phyloP scores from a whole-genome alignment of 306 rosid species.

The Cucurbita pepo region DNA sequence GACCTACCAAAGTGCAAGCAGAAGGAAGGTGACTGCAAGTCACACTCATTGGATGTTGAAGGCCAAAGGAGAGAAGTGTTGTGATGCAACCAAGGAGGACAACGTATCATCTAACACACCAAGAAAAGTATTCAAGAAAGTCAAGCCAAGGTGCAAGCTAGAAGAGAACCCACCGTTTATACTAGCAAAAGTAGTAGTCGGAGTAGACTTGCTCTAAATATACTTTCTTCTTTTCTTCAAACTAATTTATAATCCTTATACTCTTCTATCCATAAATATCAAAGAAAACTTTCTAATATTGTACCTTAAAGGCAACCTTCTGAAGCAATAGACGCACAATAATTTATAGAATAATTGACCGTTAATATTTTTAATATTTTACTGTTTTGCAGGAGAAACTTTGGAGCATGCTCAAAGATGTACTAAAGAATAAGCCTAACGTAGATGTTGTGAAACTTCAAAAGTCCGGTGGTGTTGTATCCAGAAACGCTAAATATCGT shows the following conservation, averaged over 20 bases:
- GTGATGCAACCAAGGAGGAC: no score
- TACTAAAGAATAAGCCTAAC: constrained; percentile 52
- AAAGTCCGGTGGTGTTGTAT: constrained; percentile 92
- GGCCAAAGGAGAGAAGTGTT: no score
- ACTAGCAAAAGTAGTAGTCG: not conserved
- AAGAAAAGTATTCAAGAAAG: no score
- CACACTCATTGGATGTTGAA: no score
- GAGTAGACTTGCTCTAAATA: not conserved
- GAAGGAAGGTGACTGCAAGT: no score
- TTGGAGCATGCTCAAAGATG: constrained; percentile 83
- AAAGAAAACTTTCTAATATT: not conserved
- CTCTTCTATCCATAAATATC: not conserved
- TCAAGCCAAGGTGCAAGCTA: no score
- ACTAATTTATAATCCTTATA: not conserved
- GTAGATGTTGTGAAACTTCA: constrained; percentile 96
- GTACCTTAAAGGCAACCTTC: not conserved
- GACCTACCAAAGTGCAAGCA: no score
- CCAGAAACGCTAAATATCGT: constrained; percentile 61
- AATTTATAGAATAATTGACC: not conserved
- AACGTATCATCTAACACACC: no score
- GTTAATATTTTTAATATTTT: not conserved
- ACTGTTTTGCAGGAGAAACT: constrained; percentile 55
- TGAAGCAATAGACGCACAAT: not conserved
- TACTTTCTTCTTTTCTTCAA: not conserved
- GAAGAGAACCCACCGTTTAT: not conserved